Evolutionary conservation across 2,329 filamentous ascomycete genomes (phyloP).

Genomic region (Trichoderma citrinoviride): DNA sequence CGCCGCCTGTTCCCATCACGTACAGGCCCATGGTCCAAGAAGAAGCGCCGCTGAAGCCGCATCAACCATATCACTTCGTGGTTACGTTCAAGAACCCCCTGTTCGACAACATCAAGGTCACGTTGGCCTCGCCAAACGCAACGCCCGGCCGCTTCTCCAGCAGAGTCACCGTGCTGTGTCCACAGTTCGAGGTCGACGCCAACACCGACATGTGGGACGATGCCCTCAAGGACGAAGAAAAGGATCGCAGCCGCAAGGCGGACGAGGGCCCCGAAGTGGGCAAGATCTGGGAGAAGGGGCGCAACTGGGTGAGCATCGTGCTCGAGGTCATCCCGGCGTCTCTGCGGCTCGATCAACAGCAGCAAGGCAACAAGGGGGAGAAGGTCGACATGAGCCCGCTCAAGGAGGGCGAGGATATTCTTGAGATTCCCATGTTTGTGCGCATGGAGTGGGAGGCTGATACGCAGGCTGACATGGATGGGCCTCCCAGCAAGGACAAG

Average conservation of each 20-base stretch:
- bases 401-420: slow-evolving; percentile 58
- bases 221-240: slow-evolving; percentile 62
- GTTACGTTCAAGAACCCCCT: slow-evolving; percentile 91
- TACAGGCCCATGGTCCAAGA: slow-evolving; percentile 33
- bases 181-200: slow-evolving; percentile 88
- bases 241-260: slow-evolving; percentile 40
- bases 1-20: slow-evolving; percentile 36
- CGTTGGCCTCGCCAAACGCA: slow-evolving; percentile 75
- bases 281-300: slow-evolving; percentile 91
- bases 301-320: slow-evolving; percentile 94
- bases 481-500: slow-evolving; percentile 51
- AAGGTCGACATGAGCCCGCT: slow-evolving; percentile 47
- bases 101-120: slow-evolving; percentile 86
- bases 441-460: slow-evolving; percentile 86
- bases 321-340: slow-evolving; percentile 78
- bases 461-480: slow-evolving; percentile 61
- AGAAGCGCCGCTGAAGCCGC: slow-evolving; percentile 48
- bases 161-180: slow-evolving; percentile 87
- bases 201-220: slow-evolving; percentile 90
- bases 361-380: slow-evolving; percentile 33
- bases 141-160: slow-evolving; percentile 75
- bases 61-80: slow-evolving; percentile 71
- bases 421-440: slow-evolving; percentile 95
- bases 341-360: slow-evolving; percentile 40
- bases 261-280: slow-evolving; percentile 71